Base-by-base conservation (phyloP, 345 rosid genomes). In the Sonneratia alba region DNA sequence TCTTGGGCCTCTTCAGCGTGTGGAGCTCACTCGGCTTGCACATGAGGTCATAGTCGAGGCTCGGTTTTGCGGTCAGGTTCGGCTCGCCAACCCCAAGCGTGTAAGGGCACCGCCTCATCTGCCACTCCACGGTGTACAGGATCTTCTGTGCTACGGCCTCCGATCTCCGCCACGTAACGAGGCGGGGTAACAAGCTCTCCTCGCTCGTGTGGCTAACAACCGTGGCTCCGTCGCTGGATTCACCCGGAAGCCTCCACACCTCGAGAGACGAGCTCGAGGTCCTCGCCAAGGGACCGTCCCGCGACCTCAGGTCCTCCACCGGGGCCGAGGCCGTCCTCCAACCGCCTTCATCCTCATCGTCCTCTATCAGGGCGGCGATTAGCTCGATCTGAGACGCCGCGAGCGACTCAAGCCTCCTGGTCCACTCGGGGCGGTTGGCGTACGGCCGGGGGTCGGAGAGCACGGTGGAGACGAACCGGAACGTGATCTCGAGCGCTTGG, bases 31-130 rank as follows among this genome's bases (percentile, higher is more conserved):
- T 76, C 1, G 99, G 99, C 67, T 67, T 81, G 80, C 97, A 90
- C 65, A 92, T 82, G 78, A 84, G 82, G 78, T 95, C 99, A 88
- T 90, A 95, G 3, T 82, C 87, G 22, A 95, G 87, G 76, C 77
- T 88, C n/a, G 90, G 89, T 75, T 95, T 95, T 0, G 88, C 96
- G 68, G 83, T 38, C 45, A 92, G 80, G 77, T 95, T 95, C 0
- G 91, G 94, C 77, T 95, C 98, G 3, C 98, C 96, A 36, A 95
- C 67, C 1, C 99, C 98, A 0, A 95, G 83, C 16, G 99, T 87
- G 84, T 85, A 95, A 16, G 83, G 81, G 59, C 97, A 89, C 72
- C 85, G 49, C 71, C 90, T 78, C 93, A 95, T 86, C 85, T 88
- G 93, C 79, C 87, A 83, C 80, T 95, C 98, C 70, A 95, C 84